Evolutionary conservation across 2,329 filamentous ascomycete species (phyloP), one percentile per base, ranked within the genome.

Genomic region (Biscogniauxia marginata): DNA sequence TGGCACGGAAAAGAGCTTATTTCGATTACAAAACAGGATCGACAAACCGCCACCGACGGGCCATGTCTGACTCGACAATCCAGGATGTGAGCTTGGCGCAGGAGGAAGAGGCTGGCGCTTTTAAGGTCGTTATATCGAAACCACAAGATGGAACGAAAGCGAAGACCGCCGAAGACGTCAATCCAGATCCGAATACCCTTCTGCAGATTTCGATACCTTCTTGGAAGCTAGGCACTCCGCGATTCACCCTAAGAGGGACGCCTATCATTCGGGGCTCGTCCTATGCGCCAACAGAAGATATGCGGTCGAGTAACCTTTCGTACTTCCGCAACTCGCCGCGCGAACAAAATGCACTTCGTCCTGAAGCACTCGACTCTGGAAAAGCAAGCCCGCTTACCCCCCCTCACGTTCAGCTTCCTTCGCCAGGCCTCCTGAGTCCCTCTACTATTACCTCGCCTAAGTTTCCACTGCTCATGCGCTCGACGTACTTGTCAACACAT

Each of bases 71-170:
- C 68, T 92, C 90, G 30, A 93, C 89, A 5, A 76, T 89, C 53
- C 88, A 87, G 49, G 90, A 92, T 62, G 79, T 82, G 48, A 78
- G 72, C 54, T 70, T 71, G 39, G 77, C 75, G 52, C 79, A 78
- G 60, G 80, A 79, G 63, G 77, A 79, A 19, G 86, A 88, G 57
- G 79, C 80, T 3, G 88, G 87, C 30, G 88, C 85, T 55, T 87
- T 95, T 73, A 91, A 89, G 70, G 86, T 96, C 39, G 82, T 93
- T 58, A 93, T 96, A 66, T 88, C 91, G 51, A 83, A 90, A 60
- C 84, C 89, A 8, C 79, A 81, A 22, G 81, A 84, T 46, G 83
- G 84, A 24, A 67, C 71, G 44, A 81, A 84, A 52, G 83, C 86
- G 22, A 88, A 82, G 68, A 88, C 85, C 4, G 80, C 84, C 59